Evolutionary conservation across 2,329 filamentous ascomycete genomes (phyloP).

Genomic region (Graphilbum ipis-grandicollis): DNA sequence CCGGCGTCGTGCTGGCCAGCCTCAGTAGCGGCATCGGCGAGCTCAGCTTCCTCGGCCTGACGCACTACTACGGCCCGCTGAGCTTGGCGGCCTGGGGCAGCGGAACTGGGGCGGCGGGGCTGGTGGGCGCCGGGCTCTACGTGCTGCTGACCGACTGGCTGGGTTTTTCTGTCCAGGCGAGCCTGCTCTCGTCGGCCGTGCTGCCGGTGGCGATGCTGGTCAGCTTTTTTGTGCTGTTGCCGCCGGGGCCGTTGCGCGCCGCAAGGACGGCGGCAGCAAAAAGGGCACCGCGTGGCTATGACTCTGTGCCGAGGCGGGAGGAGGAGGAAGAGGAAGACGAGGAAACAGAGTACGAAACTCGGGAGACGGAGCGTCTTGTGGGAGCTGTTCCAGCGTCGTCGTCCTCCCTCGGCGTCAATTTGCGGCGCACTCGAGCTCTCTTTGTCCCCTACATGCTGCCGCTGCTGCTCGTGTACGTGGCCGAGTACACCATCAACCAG

Average conservation of each 20-base stretch:
- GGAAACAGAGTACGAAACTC: neutral
- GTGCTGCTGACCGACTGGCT: slow-evolving; percentile 70
- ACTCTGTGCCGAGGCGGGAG: too few species aligned
- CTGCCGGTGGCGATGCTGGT: slow-evolving; percentile 68
- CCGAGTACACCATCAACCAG: slow-evolving; percentile 96
- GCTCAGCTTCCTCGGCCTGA: slow-evolving; percentile 76
- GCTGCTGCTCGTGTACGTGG: slow-evolving; percentile 78
- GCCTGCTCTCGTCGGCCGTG: slow-evolving; percentile 60
- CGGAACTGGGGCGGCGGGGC: slow-evolving; percentile 75
- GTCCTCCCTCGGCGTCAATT: slow-evolving; percentile 24
- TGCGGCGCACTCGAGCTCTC: slow-evolving; percentile 50
- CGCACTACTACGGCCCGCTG: slow-evolving; percentile 80
- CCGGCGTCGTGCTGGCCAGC: slow-evolving; percentile 71
- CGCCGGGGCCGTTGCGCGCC: slow-evolving; percentile 42
- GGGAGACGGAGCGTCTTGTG: too few species aligned
- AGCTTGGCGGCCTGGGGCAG: slow-evolving; percentile 84
- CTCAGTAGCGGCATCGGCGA: slow-evolving; percentile 77
- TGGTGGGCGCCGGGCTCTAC: slow-evolving; percentile 78
- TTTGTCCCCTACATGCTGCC: slow-evolving; percentile 79
- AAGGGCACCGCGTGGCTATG: slow-evolving; percentile 15
- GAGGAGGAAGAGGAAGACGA: slow-evolving; percentile 6
- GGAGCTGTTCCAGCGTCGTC: slow-evolving; percentile 21
- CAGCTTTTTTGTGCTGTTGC: slow-evolving; percentile 72
- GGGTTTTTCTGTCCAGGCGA: slow-evolving; percentile 54
- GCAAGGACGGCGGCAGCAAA: slow-evolving; percentile 11